These are phyloP conservation scores for Phytophthora cajani DNA, from an alignment of 352 stramenopile genomes.

Conservation along the genomic window DNA sequence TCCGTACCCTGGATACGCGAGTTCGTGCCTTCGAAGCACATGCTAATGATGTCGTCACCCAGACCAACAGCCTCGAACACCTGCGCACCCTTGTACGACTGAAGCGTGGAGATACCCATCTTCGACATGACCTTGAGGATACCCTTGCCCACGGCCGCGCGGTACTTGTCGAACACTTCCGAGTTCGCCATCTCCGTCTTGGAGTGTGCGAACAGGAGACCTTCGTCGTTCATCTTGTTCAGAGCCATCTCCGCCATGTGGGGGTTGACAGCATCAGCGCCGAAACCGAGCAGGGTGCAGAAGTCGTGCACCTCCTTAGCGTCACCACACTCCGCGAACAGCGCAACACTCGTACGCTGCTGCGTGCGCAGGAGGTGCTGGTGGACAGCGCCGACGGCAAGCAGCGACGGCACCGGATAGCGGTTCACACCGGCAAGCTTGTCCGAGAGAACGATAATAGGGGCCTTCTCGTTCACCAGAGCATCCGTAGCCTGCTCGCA, in stretches of 20 bases:
- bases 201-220: slow-evolving; percentile 73
- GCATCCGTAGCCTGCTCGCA: slow-evolving; percentile 94
- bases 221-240: slow-evolving; percentile 95
- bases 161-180: slow-evolving; percentile 75
- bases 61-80: slow-evolving; percentile 97
- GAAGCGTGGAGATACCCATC: slow-evolving; percentile 96
- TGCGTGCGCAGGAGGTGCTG: slow-evolving; percentile 96
- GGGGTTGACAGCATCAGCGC: slow-evolving; percentile 95
- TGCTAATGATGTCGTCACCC: slow-evolving; percentile 91
- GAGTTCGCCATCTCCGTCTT: slow-evolving; percentile 62
- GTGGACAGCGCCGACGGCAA: slow-evolving; percentile 95
- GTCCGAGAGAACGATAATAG: slow-evolving; percentile 94
- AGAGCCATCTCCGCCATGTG: slow-evolving; percentile 96
- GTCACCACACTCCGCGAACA: slow-evolving; percentile 96
- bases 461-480: slow-evolving; percentile 78
- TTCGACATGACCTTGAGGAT: slow-evolving; percentile 91
- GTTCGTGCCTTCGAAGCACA: slow-evolving; percentile 88
- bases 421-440: slow-evolving; percentile 86
- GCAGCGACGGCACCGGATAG: slow-evolving; percentile 94
- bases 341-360: slow-evolving; percentile 86
- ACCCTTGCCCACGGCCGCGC: slow-evolving; percentile 68
- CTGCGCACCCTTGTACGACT: slow-evolving; percentile 96
- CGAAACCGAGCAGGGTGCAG: slow-evolving; percentile 94
- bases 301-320: slow-evolving; percentile 97
- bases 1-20: slow-evolving; percentile 93